Evolutionary conservation across 495 filamentous ascomycete species (phyloP).

Genomic region (Immersiella caudata): DNA sequence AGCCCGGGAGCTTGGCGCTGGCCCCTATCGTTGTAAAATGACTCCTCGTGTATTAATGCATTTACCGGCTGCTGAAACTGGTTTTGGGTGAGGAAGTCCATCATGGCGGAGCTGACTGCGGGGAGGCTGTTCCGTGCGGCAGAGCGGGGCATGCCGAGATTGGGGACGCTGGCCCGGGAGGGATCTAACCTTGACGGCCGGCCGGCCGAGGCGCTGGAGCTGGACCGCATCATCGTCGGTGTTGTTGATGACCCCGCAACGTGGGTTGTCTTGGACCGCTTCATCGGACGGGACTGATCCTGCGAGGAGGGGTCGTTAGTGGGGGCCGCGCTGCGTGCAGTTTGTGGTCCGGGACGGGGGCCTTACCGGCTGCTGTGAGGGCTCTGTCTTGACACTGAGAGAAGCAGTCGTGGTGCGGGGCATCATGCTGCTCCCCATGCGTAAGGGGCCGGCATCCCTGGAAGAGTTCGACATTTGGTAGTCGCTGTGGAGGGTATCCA

Average conservation of each 20-base stretch:
- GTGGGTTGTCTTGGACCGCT: constrained; percentile 39
- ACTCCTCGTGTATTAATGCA: constrained; percentile 22
- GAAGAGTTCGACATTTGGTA: constrained; percentile 34
- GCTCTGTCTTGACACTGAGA: constrained; percentile 11
- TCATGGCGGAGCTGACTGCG: constrained; percentile 4
- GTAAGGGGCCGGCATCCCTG: constrained; percentile 31
- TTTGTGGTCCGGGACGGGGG: neutral
- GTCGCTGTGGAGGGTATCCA: constrained; percentile 33
- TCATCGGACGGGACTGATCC: constrained; percentile 37
- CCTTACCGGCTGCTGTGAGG: constrained; percentile 29
- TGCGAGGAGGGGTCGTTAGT: constrained; percentile 21
- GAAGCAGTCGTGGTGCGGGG: constrained; percentile 32
- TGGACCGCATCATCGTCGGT: constrained; percentile 35
- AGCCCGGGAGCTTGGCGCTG: constrained; percentile 14
- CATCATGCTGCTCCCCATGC: constrained; percentile 38
- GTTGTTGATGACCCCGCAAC: constrained; percentile 19
- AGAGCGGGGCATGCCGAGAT: constrained; percentile 17
- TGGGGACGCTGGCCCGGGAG: constrained; percentile 17
- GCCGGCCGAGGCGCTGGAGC: constrained; percentile 26
- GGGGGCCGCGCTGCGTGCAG: neutral
- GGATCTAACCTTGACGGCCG: constrained; percentile 12
- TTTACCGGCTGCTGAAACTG: constrained; percentile 26
- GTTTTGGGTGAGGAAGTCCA: constrained; percentile 22
- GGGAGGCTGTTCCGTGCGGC: constrained; percentile 12
- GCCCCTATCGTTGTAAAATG: neutral